These are phyloP conservation scores for Castanopsis chinensis DNA, from an alignment of 306 rosid genomes.

Conservation along the genomic window DNA sequence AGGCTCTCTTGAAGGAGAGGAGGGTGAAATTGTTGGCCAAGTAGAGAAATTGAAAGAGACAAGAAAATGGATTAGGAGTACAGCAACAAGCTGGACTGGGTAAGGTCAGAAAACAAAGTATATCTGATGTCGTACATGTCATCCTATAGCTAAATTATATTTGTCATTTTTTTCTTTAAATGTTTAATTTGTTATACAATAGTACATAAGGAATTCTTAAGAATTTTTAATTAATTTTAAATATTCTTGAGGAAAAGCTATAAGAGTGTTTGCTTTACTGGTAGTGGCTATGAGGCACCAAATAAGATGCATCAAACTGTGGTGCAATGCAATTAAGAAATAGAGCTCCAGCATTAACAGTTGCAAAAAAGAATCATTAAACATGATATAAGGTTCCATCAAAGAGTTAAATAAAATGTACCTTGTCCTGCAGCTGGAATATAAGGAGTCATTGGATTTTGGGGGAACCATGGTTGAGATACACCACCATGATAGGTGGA, in stretches of 20 bases:
- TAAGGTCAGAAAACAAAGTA: not conserved
- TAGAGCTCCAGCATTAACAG: not conserved
- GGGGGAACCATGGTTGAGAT: slow-evolving; percentile 75
- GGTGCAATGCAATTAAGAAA: not conserved
- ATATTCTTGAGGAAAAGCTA: not conserved
- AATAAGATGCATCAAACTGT: slow-evolving; percentile 12
- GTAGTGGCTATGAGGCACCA: not conserved
- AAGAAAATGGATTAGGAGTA: not conserved
- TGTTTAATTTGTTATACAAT: not conserved
- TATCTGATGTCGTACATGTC: not conserved
- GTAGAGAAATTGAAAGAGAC: not conserved
- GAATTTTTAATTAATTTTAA: not conserved
- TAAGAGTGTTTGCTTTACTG: not conserved
- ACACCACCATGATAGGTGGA: slow-evolving; percentile 51
- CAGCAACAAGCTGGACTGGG: not conserved
- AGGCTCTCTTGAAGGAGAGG: not conserved
- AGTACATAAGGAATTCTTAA: not conserved
- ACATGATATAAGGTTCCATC: slow-evolving; percentile 9
- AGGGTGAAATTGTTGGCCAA: not conserved
- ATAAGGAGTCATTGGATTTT: slow-evolving; percentile 49
- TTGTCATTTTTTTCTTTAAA: not conserved
- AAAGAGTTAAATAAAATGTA: slow-evolving; percentile 23
- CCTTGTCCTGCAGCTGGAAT: slow-evolving; percentile 70
- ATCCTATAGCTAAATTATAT: not conserved
- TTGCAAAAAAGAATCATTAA: not conserved